Base-by-base conservation (phyloP, 345 rosid genomes). In the Arabidopsis arenosa region DNA sequence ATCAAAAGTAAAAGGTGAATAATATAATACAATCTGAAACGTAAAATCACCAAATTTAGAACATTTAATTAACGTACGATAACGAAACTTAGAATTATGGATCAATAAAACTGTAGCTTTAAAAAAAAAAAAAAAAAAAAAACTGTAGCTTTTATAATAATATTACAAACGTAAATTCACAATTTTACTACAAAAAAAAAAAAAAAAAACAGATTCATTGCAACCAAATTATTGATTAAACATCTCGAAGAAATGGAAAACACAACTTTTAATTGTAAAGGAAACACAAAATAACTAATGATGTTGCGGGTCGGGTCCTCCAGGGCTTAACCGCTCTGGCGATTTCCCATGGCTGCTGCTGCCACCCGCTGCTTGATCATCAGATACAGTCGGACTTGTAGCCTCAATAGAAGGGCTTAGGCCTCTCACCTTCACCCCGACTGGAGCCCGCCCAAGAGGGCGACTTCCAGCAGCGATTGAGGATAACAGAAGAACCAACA, bases 281-380 rank as follows among this genome's bases (percentile, higher is more conserved):
- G 67, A 47, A 77, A 40, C 67, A 67, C 68, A 64, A 77, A 39
- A 70, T 77, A 71, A 65, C 72, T 77, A 71, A 60, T 84, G 84
- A 63, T 84, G 86, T 21, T 81, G 81, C 10, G 73, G 81, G 83
- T 84, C 86, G 14, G 86, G 83, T 58, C 86, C 86, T 52, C 84
- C 86, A 5, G 86, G 86, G 63, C 86, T 84, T 28, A 64, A 6
- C 17, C 86, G 77, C 4, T 49, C 30, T 5, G 84, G 76, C 52
- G 72, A 13, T 66, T 74, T 79, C 5, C 49, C 62, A 2, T 49
- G 9, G 49, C 67, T 59, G 68, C 74, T 6, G 21, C 69, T 45
- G 47, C 76, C 47, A 54, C 28, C 68, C 0, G 43, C 57, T 41
- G 55, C 48, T 75, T 81, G 56, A 65, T 10, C 69, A 66, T 41